Conservation (phyloP, 495 filamentous ascomycete species). For the Hyaloscypha hepaticicola region DNA sequence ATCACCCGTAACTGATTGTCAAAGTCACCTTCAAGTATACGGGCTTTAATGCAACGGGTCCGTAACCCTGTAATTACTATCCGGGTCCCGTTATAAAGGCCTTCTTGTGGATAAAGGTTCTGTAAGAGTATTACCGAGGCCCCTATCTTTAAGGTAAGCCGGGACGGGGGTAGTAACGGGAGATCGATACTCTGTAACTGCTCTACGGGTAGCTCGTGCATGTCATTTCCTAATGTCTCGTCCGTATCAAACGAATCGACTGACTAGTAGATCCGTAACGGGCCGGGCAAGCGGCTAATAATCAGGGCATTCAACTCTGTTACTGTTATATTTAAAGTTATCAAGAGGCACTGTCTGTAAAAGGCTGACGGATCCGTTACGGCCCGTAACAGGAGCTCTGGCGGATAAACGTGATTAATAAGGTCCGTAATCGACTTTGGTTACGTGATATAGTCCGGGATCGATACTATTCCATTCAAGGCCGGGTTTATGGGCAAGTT, state of each 20-base stretch:
- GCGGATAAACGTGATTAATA: not conserved
- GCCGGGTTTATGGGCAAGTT: not conserved
- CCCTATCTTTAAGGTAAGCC: not conserved
- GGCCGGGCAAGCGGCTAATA: not conserved
- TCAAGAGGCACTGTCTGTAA: not conserved
- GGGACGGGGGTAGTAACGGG: not conserved
- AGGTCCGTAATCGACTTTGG: too few species aligned
- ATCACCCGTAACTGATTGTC: not conserved
- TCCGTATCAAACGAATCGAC: too few species aligned
- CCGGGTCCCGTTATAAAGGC: slow-evolving; percentile 1
- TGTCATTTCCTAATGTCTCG: too few species aligned
- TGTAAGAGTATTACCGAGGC: not conserved
- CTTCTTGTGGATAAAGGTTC: slow-evolving; percentile 2
- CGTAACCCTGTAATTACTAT: not conserved
- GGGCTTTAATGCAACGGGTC: not conserved
- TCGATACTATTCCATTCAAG: not conserved
- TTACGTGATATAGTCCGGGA: too few species aligned
- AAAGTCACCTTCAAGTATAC: not conserved
- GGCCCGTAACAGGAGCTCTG: not conserved
- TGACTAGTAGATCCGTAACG: too few species aligned
- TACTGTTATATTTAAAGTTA: too few species aligned
- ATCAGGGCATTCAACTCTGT: not conserved
- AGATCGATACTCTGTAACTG: too few species aligned
- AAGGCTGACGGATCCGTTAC: not conserved
- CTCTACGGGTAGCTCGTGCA: too few species aligned